Evolutionary conservation across 176 grass and related monocot species (phyloP), one percentile per base, ranked within the genome.

Genomic region (Coix lacrymajobi): DNA sequence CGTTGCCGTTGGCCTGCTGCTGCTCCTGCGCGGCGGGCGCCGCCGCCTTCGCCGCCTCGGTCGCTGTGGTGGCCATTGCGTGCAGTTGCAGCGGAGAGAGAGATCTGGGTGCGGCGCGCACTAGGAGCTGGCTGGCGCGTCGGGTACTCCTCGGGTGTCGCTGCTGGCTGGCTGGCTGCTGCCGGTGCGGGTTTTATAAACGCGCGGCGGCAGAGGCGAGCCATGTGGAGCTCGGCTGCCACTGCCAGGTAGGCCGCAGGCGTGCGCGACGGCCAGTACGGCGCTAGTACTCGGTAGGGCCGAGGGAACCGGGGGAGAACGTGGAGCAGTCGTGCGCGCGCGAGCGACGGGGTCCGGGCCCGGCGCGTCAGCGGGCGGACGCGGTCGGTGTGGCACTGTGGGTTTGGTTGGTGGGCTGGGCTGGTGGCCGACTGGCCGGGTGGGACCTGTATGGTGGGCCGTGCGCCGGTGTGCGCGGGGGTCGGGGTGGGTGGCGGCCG

Each of bases 11-110:
- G 52, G 26, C 2, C 82, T 85, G 82, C 79, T 91, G 71, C 71
- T 38, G 51, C 73, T 11, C 66, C 56, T 31, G 38, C 33, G 60
- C 14, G 31, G 67, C 66, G 11, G 77, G 11, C 30, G 79, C 68
- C 64, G 34, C 28, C 22, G 76, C 26, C 75, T 75, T 54, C 0
- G 66, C 26, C 75, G 85, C 71, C 3, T 73, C 86, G 8, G 86
- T n/a, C 4, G 84, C 51, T 58, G 66, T 78, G 81, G 69, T 54
- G 37, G 88, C 86, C 89, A 91, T 91, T 14, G 76, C 56, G 3
- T 54, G 2, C 29, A 30, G 6, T 66, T 66, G 31, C 17, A 3
- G 19, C 38, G 39, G 58, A 68, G n/a, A n/a, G n/a, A n/a, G n/a
- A n/a, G 86, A 78, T 85, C 78, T 69, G 57, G 40, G 11, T 28